Evolutionary conservation across 1,139 yeast genomes (phyloP).

Genomic region (Yamadazyma songkhlaensis): DNA sequence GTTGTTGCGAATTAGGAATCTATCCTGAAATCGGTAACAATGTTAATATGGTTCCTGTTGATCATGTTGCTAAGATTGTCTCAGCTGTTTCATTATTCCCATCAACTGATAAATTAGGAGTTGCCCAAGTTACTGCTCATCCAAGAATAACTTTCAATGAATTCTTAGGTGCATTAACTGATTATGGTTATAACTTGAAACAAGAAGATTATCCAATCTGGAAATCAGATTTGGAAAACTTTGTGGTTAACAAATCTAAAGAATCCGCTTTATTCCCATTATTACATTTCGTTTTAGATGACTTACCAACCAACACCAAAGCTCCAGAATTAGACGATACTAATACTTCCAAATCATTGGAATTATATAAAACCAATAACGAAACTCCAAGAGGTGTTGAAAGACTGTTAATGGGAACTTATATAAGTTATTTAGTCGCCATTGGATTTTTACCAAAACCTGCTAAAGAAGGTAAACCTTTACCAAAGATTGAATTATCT

Average conservation of each 20-base stretch:
- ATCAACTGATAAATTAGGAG: constrained; percentile 47
- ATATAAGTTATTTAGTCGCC: constrained; percentile 73
- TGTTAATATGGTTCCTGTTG: constrained; percentile 97
- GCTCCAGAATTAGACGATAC: constrained; percentile 94
- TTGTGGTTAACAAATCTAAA: constrained; percentile 64
- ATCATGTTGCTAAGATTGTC: constrained; percentile 91
- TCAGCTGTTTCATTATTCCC: constrained; percentile 83
- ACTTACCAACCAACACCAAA: constrained; percentile 83
- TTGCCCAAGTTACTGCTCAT: constrained; percentile 96
- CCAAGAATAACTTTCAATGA: constrained; percentile 83
- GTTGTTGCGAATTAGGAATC: constrained; percentile 82
- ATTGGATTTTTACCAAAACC: constrained; percentile 78
- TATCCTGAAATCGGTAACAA: constrained; percentile 84
- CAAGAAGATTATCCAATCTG: constrained; percentile 71
- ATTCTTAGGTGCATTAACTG: constrained; percentile 61
- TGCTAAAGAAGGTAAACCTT: constrained; percentile 30
- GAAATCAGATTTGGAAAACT: constrained; percentile 73
- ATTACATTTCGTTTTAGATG: constrained; percentile 89
- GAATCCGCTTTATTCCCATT: constrained; percentile 92
- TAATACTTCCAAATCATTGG: constrained; percentile 68
- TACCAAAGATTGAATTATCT: constrained; percentile 60
- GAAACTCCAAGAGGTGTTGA: constrained; percentile 81
- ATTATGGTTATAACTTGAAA: constrained; percentile 69
- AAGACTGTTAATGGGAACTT: constrained; percentile 62
- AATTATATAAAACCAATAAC: constrained; percentile 43